Conservation (phyloP, 1,139 yeast genomes). For the Lodderomyces oxycetoniae region DNA sequence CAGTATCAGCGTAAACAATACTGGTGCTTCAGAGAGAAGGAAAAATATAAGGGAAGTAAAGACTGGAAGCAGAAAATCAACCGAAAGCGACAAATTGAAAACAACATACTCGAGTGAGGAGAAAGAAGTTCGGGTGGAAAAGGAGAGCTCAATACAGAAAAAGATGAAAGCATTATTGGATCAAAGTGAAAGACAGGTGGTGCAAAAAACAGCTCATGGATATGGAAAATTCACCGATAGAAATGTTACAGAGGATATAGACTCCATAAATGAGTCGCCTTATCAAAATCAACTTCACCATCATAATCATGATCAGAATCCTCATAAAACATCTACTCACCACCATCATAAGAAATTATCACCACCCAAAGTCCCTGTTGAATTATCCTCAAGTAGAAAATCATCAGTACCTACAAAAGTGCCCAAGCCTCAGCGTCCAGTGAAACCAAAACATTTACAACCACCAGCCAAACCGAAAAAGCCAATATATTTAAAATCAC, state of each 20-base stretch:
- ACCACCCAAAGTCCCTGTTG: conserved; percentile 34
- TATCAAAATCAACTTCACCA: conserved; percentile 6
- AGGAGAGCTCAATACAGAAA: conserved; percentile 49
- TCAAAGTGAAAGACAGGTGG: conserved; percentile 42
- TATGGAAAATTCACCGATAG: conserved; percentile 65
- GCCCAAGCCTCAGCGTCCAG: conserved; percentile 1
- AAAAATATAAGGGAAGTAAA: conserved; percentile 39
- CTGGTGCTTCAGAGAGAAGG: conserved; percentile 24
- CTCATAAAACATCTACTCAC: not conserved
- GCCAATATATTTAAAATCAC: conserved; percentile 49
- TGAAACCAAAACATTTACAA: conserved; percentile 25
- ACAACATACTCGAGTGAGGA: conserved; percentile 15
- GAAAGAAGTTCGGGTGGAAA: conserved; percentile 5
- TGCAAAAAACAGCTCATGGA: conserved; percentile 62
- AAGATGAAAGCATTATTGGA: conserved; percentile 60
- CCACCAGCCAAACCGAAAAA: conserved; percentile 63
- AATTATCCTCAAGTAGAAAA: conserved; percentile 19
- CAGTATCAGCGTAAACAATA: conserved; percentile 19
- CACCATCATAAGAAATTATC: conserved; percentile 9
- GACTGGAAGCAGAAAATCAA: conserved; percentile 32
- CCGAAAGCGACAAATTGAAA: conserved; percentile 36
- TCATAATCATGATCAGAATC: conserved; percentile 4
- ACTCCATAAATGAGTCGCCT: conserved; percentile 29
- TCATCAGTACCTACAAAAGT: conserved; percentile 1
- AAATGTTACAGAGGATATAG: conserved; percentile 33